phyloP scores from a whole-genome alignment of 495 filamentous ascomycete genomes.

The Penicillium goetzii region DNA sequence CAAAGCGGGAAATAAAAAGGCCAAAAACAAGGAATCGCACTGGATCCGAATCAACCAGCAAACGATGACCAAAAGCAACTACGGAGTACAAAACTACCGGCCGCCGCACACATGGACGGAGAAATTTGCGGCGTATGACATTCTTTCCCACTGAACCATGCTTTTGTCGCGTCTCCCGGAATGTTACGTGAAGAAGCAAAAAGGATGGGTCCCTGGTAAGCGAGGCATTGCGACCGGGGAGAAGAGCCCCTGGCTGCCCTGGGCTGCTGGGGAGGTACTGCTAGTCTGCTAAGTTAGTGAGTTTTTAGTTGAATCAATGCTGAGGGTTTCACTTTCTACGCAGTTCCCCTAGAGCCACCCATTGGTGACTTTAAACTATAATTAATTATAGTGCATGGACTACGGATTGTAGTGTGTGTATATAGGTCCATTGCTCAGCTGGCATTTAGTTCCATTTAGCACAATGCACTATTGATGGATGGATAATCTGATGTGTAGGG shows the following conservation, averaged over 20 bases:
- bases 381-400: background rate
- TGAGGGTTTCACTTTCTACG: background rate
- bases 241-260: background rate
- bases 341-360: background rate
- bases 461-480: background rate
- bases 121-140: slow-evolving; percentile 10
- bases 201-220: background rate
- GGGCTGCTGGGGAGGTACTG: background rate
- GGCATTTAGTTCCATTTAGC: background rate
- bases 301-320: background rate
- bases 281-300: no score
- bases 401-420: background rate
- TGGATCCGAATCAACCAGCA: background rate
- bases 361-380: background rate
- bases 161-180: slow-evolving; percentile 1
- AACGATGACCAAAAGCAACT: background rate
- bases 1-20: background rate
- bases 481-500: slow-evolving; percentile 6
- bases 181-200: slow-evolving; percentile 17
- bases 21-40: background rate
- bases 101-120: slow-evolving; percentile 21
- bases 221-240: slow-evolving; percentile 5
- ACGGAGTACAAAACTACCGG: background rate
- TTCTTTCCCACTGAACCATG: slow-evolving; percentile 10
- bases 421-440: background rate